These are phyloP conservation scores for Colletotrichum lentis DNA, from an alignment of 2,329 filamentous ascomycete species.

Conservation along the genomic window DNA sequence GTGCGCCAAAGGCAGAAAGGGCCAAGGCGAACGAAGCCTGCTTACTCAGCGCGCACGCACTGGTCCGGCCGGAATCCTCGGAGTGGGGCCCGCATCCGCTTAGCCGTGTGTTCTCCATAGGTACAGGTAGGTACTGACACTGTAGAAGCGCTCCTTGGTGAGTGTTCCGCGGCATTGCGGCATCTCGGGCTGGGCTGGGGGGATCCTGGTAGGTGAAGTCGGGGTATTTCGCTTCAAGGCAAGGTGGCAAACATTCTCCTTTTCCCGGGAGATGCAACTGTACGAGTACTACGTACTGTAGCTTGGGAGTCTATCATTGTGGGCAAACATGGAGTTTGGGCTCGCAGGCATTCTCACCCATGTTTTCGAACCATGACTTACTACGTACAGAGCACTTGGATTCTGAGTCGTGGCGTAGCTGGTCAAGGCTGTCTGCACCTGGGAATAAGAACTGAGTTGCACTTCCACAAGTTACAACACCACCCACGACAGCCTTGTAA, in stretches of 20 bases:
- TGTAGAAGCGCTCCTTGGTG: too few relatives aligned
- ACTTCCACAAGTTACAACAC: not conserved
- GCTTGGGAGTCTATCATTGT: too few relatives aligned
- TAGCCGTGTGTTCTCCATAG: not conserved
- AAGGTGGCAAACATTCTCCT: not conserved
- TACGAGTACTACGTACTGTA: too few relatives aligned
- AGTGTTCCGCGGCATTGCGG: not conserved
- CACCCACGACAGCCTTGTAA: too few relatives aligned
- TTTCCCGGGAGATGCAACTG: not conserved
- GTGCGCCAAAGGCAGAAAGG: slow-evolving; percentile 4
- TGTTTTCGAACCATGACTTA: too few relatives aligned
- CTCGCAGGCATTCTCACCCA: too few relatives aligned
- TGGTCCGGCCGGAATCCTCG: slow-evolving; percentile 18
- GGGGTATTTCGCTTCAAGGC: not conserved
- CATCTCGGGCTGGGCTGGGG: not conserved
- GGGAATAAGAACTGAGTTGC: not conserved
- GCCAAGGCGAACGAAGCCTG: not conserved
- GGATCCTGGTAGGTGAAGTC: too few relatives aligned
- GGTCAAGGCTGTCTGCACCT: not conserved
- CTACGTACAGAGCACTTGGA: too few relatives aligned
- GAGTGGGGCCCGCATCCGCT: slow-evolving; percentile 3
- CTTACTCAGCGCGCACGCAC: slow-evolving; percentile 22
- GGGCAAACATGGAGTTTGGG: too few relatives aligned
- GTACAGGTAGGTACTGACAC: too few relatives aligned
- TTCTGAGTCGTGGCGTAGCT: too few relatives aligned